Base-by-base conservation (phyloP, 805 yeast species). In the Myxozyma melibiosi region DNA sequence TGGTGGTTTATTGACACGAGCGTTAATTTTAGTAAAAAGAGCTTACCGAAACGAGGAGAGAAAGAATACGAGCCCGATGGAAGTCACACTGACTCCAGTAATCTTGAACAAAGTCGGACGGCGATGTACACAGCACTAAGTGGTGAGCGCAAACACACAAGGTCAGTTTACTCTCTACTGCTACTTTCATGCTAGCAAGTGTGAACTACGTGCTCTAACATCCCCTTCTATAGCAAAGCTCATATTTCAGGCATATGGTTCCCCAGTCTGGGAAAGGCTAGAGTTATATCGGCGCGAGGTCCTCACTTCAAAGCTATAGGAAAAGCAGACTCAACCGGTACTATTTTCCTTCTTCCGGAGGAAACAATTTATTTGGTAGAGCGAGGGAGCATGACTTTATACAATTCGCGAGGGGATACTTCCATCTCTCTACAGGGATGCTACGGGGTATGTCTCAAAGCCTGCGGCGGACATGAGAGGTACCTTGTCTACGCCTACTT, bases 21-120 rank as follows among this genome's bases (percentile, higher is more conserved):
- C 9, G 41, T 13, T 31, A 2, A 14, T 22, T 28, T 5, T 40
- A 62, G 54, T 37, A 64, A 51, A 33, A 51, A 53, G 33, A 45
- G 49, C 9, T 39, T 84, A 1, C 91, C 91, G 2, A 86, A 83
- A 63, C 74, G 92, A 58, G 96, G 96, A 1, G 90, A 84, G 55
- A 91, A 91, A 68, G 96, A 88, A 63, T 87, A 83, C 63, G 96
- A 84, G 58, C 96, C 95, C 0, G 92, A 86, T 68, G 90, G 88
- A 0, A 84, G 90, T 0, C 64, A 66, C 4, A 67, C 74, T 4
- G 94, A 88, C 68, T 68, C 66, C 3, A 57, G 68, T 3, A 70
- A 74, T 16, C 74, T 91, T 3, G 72, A 74, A 9, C 75, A 75
- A 25, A 82, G 92, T 9, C 74, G 88, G 51, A 72, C 79, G 30